Percentiles rank a stretch among this genome's conserved stretches.
phyloP scores from a whole-genome alignment of 176 grass and related monocot genomes.

The Bonia amplexicaulis region DNA sequence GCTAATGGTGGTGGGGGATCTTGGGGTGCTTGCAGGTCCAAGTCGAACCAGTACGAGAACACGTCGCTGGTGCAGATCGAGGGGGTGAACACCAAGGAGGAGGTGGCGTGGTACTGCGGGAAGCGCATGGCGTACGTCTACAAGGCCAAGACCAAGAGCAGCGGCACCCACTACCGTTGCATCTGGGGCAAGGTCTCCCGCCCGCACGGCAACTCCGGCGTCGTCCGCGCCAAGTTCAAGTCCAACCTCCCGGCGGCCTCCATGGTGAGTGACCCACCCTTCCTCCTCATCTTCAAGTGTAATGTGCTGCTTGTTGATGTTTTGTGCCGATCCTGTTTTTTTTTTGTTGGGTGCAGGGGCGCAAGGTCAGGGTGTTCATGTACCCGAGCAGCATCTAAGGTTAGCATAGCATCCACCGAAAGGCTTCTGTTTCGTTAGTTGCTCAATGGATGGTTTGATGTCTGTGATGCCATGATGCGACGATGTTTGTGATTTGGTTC shows the following conservation, averaged over 20 bases:
- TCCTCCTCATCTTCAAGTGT: fast-evolving
- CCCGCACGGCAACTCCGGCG: slow-evolving; percentile 67
- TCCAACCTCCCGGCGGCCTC: slow-evolving; percentile 65
- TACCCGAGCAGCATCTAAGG: slow-evolving; percentile 85
- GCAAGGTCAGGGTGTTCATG: slow-evolving; percentile 89
- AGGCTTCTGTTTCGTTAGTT: background rate
- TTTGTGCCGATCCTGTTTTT: background rate
- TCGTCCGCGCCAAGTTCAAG: slow-evolving; percentile 79
- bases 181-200: slow-evolving; percentile 79
- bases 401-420: slow-evolving; percentile 1
- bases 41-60: slow-evolving; percentile 85
- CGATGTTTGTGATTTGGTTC: background rate
- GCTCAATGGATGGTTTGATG: background rate
- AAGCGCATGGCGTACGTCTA: slow-evolving; percentile 83
- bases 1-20: background rate
- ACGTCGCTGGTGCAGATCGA: slow-evolving; percentile 78
- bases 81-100: slow-evolving; percentile 78
- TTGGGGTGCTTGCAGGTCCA: slow-evolving; percentile 39
- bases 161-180: slow-evolving; percentile 55
- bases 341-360: slow-evolving; percentile 30
- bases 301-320: background rate
- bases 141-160: slow-evolving; percentile 85
- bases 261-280: slow-evolving; percentile 35
- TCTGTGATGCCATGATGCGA: background rate
- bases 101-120: slow-evolving; percentile 67